phyloP scores from a whole-genome alignment of 2,329 filamentous ascomycete species.

The Fusarium abutilonis region DNA sequence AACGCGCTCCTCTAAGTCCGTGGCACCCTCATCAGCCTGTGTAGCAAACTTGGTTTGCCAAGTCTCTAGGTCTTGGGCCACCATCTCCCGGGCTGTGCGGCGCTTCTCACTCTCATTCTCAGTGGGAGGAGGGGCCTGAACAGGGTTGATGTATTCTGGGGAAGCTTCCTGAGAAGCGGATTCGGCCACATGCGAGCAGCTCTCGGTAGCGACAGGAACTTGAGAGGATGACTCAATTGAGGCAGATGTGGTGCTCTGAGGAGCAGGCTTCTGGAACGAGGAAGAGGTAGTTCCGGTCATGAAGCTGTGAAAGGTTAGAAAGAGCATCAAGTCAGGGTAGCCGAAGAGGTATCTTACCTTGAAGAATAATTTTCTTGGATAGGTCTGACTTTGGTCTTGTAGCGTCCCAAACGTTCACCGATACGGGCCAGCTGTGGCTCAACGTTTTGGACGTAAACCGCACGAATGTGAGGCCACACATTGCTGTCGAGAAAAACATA shows the following conservation, averaged over 20 bases:
- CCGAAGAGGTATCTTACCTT: constrained; percentile 16
- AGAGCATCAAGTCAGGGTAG: not conserved
- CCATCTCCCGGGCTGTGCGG: constrained; percentile 70
- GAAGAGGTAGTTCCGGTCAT: constrained; percentile 45
- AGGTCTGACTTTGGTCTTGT: constrained; percentile 60
- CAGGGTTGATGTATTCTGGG: constrained; percentile 47
- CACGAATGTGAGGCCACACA: constrained; percentile 82
- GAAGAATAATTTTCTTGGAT: constrained; percentile 26
- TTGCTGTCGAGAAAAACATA: constrained; percentile 77
- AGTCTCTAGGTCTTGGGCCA: constrained; percentile 78
- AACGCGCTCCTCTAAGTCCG: constrained; percentile 76
- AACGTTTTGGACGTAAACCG: constrained; percentile 89
- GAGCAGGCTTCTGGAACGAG: constrained; percentile 50
- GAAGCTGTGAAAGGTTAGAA: constrained; percentile 32
- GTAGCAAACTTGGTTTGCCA: constrained; percentile 92
- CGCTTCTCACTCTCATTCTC: constrained; percentile 64
- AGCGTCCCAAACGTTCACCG: constrained; percentile 84
- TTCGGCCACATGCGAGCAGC: constrained; percentile 34
- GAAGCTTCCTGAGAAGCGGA: constrained; percentile 38
- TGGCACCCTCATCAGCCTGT: constrained; percentile 82
- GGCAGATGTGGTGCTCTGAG: constrained; percentile 44
- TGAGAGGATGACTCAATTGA: constrained; percentile 49
- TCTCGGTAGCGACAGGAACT: constrained; percentile 23
- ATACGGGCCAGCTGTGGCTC: constrained; percentile 95
- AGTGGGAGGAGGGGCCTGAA: constrained; percentile 58